phyloP scores from a whole-genome alignment of 768 basidiomycete species.

The Agaricus subrufescens region DNA sequence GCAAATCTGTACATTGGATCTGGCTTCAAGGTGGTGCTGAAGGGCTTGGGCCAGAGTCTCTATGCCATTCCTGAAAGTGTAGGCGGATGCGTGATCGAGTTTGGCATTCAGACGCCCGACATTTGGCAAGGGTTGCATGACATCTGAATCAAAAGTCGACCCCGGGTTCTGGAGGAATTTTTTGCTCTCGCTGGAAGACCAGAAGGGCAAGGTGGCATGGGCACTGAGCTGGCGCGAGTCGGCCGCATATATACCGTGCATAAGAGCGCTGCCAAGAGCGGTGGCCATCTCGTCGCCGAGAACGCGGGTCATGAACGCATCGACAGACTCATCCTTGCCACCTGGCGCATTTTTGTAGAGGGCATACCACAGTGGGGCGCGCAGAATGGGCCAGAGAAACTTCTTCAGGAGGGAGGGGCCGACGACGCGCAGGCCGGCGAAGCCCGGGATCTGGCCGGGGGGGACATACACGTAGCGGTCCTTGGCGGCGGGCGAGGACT shows the following conservation, averaged over 20 bases:
- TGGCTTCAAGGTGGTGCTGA: slow-evolving; percentile 35
- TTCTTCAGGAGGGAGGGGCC: slow-evolving; percentile 30
- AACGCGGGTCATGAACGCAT: slow-evolving; percentile 68
- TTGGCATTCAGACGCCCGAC: slow-evolving; percentile 41
- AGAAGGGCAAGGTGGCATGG: slow-evolving; percentile 42
- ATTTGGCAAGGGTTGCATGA: slow-evolving; percentile 1
- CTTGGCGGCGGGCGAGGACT: slow-evolving; percentile 65
- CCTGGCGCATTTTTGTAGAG: slow-evolving; percentile 33
- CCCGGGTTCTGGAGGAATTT: slow-evolving; percentile 21
- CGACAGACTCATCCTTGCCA: slow-evolving; percentile 70
- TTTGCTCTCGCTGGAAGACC: slow-evolving; percentile 15
- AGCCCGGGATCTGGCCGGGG: slow-evolving; percentile 18
- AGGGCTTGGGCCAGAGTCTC: slow-evolving; percentile 59
- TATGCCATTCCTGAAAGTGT: slow-evolving; percentile 78
- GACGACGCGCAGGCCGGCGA: slow-evolving; percentile 46
- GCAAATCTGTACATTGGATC: slow-evolving; percentile 56
- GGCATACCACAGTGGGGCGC: slow-evolving; percentile 58
- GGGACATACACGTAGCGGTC: slow-evolving; percentile 70
- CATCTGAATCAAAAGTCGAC: background rate
- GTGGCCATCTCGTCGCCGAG: slow-evolving; percentile 73
- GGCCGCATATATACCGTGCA: slow-evolving; percentile 92
- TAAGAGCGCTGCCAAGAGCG: slow-evolving; percentile 71
- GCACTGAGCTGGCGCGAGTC: slow-evolving; percentile 74
- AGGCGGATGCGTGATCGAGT: slow-evolving; percentile 68
- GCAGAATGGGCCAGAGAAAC: slow-evolving; percentile 26